Evolutionary conservation across 345 rosid species (phyloP).

Genomic region (Iberis pinnata): DNA sequence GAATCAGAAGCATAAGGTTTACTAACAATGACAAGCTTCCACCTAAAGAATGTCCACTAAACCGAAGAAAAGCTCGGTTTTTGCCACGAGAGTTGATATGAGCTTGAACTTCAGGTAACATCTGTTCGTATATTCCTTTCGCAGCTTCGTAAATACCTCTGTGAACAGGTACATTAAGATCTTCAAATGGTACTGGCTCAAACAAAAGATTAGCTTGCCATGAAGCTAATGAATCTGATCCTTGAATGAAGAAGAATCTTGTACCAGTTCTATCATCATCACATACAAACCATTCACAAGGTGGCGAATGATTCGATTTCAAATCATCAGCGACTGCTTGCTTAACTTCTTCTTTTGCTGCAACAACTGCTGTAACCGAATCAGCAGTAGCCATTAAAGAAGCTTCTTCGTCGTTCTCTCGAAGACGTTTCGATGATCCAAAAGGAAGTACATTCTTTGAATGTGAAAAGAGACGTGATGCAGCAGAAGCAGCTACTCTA

Average conservation of each 20-base stretch:
- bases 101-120: constrained; percentile 74
- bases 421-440: constrained; percentile 31
- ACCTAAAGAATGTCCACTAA: constrained; percentile 95
- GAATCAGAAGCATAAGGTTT: constrained; percentile 75
- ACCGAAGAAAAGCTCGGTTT: constrained; percentile 60
- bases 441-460: constrained; percentile 60
- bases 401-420: constrained; percentile 37
- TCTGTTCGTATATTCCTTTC: constrained; percentile 82
- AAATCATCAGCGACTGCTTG: constrained; percentile 96
- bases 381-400: constrained; percentile 85
- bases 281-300: constrained; percentile 95
- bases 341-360: constrained; percentile 89
- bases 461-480: constrained; percentile 73
- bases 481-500: constrained; percentile 75
- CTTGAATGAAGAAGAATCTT: constrained; percentile 90
- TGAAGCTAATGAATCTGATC: constrained; percentile 85
- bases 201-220: constrained; percentile 95
- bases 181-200: constrained; percentile 90
- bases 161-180: constrained; percentile 70
- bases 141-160: constrained; percentile 99
- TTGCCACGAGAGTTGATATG: constrained; percentile 61
- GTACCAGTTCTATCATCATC: constrained; percentile 70
- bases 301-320: constrained; percentile 59
- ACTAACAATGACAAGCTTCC: constrained; percentile 87
- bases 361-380: constrained; percentile 93